These are phyloP conservation scores for Hypoxylon sp. DNA, from an alignment of 2,329 filamentous ascomycete genomes.

Conservation along the genomic window DNA sequence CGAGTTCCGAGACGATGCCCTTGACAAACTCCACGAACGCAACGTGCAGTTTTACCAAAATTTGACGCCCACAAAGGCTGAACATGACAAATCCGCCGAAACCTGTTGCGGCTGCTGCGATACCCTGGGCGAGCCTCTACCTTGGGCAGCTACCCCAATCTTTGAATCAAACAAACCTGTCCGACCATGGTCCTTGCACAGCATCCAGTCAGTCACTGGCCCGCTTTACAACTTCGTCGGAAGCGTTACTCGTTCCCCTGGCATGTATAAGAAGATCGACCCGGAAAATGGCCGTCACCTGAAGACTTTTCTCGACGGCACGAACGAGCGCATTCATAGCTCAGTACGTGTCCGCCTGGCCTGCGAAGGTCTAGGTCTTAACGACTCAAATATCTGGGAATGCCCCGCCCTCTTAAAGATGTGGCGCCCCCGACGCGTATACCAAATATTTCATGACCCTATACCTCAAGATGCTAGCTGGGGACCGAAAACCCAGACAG, in stretches of 20 bases:
- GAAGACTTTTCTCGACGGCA: conserved; percentile 60
- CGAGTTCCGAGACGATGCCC: conserved; percentile 56
- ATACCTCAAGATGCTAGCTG: conserved; percentile 46
- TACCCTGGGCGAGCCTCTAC: conserved; percentile 22
- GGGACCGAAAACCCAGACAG: conserved; percentile 44
- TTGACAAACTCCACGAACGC: conserved; percentile 48
- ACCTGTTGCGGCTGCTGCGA: conserved; percentile 16
- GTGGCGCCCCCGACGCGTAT: conserved; percentile 58
- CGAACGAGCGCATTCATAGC: conserved; percentile 67
- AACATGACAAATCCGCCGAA: conserved; percentile 16
- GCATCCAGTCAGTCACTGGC: conserved; percentile 55
- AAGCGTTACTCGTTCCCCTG: conserved; percentile 59
- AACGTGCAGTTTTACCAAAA: conserved; percentile 57
- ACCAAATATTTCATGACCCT: conserved; percentile 51
- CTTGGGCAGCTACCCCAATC: conserved; percentile 62
- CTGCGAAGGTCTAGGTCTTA: conserved; percentile 61
- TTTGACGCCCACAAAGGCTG: conserved; percentile 42
- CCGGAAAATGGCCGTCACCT: conserved; percentile 54
- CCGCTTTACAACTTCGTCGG: conserved; percentile 60
- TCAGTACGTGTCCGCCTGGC: conserved; percentile 66
- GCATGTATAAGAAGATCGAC: conserved; percentile 60
- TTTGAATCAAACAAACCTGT: conserved; percentile 61
- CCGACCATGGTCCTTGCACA: conserved; percentile 62
- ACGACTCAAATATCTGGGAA: conserved; percentile 62
- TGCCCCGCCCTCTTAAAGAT: conserved; percentile 57